Percentiles rank a stretch among this genome's conserved stretches.
Evolutionary conservation across 1,284 basidiomycete genomes (phyloP).

Genomic region (Tetrapyrgos nigripes): DNA sequence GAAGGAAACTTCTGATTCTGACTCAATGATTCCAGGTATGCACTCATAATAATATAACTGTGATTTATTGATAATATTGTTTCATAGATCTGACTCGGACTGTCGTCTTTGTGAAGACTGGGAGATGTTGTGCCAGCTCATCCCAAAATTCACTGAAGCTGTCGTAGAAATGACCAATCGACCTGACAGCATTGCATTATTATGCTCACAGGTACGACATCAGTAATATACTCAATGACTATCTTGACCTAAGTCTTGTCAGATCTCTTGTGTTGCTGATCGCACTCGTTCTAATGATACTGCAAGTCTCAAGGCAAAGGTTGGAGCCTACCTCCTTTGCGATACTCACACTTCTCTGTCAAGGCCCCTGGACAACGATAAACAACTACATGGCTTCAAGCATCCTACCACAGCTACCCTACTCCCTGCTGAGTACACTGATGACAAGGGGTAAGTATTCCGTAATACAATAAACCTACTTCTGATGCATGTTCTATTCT

Average conservation of each 20-base stretch:
- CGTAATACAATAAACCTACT: no score
- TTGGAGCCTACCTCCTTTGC: constrained; percentile 14
- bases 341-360: not conserved
- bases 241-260: not conserved
- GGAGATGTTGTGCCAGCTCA: no score
- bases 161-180: no score
- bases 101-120: no score
- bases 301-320: constrained; percentile 7
- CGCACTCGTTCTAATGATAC: constrained; percentile 15
- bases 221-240: not conserved
- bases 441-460: no score
- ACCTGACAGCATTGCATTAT: not conserved
- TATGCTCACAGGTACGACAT: not conserved
- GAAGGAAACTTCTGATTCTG: no score
- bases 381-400: constrained; percentile 17
- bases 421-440: not conserved
- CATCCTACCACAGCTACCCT: constrained; percentile 20
- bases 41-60: no score
- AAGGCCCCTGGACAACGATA: not conserved
- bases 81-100: no score
- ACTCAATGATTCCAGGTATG: no score
- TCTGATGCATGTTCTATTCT: no score
- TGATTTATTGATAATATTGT: no score
- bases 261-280: not conserved
- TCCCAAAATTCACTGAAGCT: no score